A percentile compares a stretch with the other conserved stretches of the same genome.
These are phyloP conservation scores for Arthrinium phaeospermum DNA, from an alignment of 2,329 filamentous ascomycete species.

Conservation along the genomic window DNA sequence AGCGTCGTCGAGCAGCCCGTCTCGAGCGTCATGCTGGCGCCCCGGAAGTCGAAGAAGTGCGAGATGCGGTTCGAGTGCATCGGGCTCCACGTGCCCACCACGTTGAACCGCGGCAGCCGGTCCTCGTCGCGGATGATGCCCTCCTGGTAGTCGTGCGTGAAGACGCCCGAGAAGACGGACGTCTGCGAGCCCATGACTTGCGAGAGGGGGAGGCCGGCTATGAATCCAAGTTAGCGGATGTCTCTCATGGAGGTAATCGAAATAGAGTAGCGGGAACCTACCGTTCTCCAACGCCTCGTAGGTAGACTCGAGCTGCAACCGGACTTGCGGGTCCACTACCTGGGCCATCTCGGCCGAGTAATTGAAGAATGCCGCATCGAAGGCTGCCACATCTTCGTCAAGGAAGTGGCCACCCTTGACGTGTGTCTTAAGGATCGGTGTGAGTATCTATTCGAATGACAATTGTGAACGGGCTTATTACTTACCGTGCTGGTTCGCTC, in stretches of 20 bases:
- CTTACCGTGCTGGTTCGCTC: slow-evolving; percentile 30
- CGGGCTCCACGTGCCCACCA: slow-evolving; percentile 37
- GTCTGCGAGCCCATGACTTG: slow-evolving; percentile 35
- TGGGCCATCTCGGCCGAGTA: slow-evolving; percentile 31
- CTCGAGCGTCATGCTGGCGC: slow-evolving; percentile 40
- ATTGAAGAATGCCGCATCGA: slow-evolving; percentile 46
- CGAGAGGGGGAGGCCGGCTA: slow-evolving; percentile 36
- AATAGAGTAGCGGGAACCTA: slow-evolving; percentile 24
- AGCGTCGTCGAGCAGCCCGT: slow-evolving; percentile 43
- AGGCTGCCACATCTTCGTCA: slow-evolving; percentile 36
- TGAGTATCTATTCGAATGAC: too few relatives aligned
- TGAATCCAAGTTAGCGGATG: too few relatives aligned
- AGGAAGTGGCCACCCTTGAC: slow-evolving; percentile 37
- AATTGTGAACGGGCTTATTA: too few relatives aligned
- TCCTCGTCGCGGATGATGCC: background rate
- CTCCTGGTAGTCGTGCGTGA: slow-evolving; percentile 25
- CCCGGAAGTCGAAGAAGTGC: slow-evolving; percentile 40
- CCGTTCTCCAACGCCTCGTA: slow-evolving; percentile 42
- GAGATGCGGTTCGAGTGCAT: slow-evolving; percentile 33
- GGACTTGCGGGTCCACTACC: slow-evolving; percentile 35
- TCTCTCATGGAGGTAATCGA: too few relatives aligned
- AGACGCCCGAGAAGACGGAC: slow-evolving; percentile 36
- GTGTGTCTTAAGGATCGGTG: slow-evolving; percentile 7
- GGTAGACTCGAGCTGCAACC: slow-evolving; percentile 37
- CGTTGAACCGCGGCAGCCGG: slow-evolving; percentile 25